phyloP scores from a whole-genome alignment of 805 yeast genomes.

The Saccharomycopsis vini region DNA sequence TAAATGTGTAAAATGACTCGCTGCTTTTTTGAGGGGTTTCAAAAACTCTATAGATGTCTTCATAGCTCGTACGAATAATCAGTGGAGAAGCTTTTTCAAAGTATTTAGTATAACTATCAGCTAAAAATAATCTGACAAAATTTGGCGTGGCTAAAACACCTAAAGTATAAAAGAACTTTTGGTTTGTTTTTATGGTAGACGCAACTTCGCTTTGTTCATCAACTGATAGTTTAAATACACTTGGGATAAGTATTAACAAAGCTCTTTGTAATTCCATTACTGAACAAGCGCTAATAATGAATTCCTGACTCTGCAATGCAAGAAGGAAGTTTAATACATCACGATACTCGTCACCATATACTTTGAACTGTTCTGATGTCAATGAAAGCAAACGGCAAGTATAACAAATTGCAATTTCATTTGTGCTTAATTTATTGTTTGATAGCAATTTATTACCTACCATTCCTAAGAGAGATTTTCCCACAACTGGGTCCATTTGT shows the following conservation, averaged over 20 bases:
- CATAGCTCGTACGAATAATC: slow-evolving; percentile 24
- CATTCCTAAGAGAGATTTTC: slow-evolving; percentile 3
- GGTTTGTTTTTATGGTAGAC: no score
- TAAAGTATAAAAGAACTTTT: no score
- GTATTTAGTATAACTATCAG: slow-evolving; percentile 5
- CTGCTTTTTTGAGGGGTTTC: slow-evolving; percentile 29
- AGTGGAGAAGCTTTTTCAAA: neutral
- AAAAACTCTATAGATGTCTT: slow-evolving; percentile 26
- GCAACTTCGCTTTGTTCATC: neutral
- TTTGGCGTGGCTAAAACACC: slow-evolving; percentile 1
- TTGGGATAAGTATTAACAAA: neutral
- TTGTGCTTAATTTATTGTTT: neutral
- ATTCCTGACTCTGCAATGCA: neutral
- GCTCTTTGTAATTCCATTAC: neutral
- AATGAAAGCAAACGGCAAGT: slow-evolving; percentile 2
- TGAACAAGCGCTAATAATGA: neutral
- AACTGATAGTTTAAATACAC: neutral
- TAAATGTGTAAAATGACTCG: slow-evolving; percentile 33
- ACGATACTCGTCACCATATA: slow-evolving; percentile 3
- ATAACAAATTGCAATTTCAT: slow-evolving; percentile 6
- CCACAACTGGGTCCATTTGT: neutral
- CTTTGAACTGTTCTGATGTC: neutral
- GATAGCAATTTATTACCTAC: slow-evolving; percentile 13
- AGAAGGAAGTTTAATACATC: slow-evolving; percentile 9
- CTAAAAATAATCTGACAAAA: slow-evolving; percentile 2